Evolutionary conservation across 2,329 filamentous ascomycete species (phyloP).

Genomic region (Westerdykella aurantiaca): DNA sequence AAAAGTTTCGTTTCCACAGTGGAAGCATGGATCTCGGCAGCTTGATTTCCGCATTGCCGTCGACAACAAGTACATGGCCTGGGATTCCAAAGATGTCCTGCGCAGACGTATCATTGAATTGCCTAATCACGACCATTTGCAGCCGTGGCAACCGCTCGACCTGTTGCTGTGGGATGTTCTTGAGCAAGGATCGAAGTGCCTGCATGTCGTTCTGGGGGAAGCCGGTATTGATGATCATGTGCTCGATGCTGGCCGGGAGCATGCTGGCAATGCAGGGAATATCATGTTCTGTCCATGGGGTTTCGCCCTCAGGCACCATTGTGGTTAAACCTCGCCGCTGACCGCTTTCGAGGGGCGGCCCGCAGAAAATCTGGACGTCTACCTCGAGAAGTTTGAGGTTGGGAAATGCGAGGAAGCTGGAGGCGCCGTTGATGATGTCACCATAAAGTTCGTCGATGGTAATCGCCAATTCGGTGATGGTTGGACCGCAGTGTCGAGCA

Average conservation of each 20-base stretch:
- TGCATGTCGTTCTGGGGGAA: slow-evolving; percentile 18
- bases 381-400: slow-evolving; percentile 23
- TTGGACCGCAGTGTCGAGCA: slow-evolving; percentile 18
- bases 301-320: slow-evolving; percentile 14
- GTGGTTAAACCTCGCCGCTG: slow-evolving; percentile 20
- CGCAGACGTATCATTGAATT: slow-evolving; percentile 18
- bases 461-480: slow-evolving; percentile 24
- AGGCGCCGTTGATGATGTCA: slow-evolving; percentile 28
- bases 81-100: slow-evolving; percentile 9
- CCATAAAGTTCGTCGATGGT: slow-evolving; percentile 29
- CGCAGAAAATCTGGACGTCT: slow-evolving; percentile 28
- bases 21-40: slow-evolving; percentile 26
- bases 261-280: slow-evolving; percentile 34
- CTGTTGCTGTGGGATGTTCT: slow-evolving; percentile 24
- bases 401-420: slow-evolving; percentile 23
- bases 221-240: slow-evolving; percentile 28
- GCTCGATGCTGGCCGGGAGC: slow-evolving; percentile 24
- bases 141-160: slow-evolving; percentile 14
- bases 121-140: slow-evolving; percentile 19
- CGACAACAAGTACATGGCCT: slow-evolving; percentile 19
- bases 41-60: slow-evolving; percentile 7
- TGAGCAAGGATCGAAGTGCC: slow-evolving; percentile 21
- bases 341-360: slow-evolving; percentile 31
- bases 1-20: slow-evolving; percentile 29
- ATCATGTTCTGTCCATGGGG: slow-evolving; percentile 22